These are phyloP conservation scores for Colletotrichum agaves DNA, from an alignment of 2,329 filamentous ascomycete species.

Conservation along the genomic window DNA sequence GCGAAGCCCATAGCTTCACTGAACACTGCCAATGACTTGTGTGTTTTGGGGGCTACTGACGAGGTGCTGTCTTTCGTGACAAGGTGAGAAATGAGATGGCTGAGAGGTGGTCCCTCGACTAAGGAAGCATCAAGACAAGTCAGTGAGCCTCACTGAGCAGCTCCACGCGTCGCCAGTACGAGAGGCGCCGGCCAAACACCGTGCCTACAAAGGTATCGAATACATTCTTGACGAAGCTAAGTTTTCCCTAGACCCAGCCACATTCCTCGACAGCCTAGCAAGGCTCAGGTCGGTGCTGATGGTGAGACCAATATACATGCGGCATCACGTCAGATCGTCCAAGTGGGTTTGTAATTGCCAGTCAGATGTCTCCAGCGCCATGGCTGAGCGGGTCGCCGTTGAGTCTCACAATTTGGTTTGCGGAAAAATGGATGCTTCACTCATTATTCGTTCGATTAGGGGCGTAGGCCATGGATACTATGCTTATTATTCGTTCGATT, in stretches of 20 bases:
- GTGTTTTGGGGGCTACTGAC: background rate
- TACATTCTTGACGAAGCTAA: background rate
- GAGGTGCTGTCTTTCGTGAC: background rate
- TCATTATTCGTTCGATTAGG: constrained; percentile 4
- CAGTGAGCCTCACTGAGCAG: too few species aligned
- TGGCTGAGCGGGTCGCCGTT: background rate
- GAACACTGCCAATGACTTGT: background rate
- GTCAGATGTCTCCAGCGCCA: background rate
- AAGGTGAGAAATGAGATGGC: background rate
- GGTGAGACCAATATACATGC: background rate
- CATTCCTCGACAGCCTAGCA: constrained; percentile 11
- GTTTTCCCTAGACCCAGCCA: constrained; percentile 12
- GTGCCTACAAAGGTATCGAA: background rate
- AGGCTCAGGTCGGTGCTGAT: constrained; percentile 11
- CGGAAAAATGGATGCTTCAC: background rate
- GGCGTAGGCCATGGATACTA: background rate
- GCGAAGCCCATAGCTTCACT: background rate
- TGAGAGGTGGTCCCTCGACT: too few species aligned
- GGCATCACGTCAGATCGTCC: background rate
- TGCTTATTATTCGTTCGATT: constrained; percentile 4
- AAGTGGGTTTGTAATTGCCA: background rate
- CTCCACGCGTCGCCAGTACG: too few species aligned
- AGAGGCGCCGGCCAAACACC: background rate
- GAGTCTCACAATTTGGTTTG: too few species aligned
- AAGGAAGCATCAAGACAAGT: too few species aligned